Conservation (phyloP, 768 basidiomycete genomes). For the Tylopilus plumbeoviolaceoides region DNA sequence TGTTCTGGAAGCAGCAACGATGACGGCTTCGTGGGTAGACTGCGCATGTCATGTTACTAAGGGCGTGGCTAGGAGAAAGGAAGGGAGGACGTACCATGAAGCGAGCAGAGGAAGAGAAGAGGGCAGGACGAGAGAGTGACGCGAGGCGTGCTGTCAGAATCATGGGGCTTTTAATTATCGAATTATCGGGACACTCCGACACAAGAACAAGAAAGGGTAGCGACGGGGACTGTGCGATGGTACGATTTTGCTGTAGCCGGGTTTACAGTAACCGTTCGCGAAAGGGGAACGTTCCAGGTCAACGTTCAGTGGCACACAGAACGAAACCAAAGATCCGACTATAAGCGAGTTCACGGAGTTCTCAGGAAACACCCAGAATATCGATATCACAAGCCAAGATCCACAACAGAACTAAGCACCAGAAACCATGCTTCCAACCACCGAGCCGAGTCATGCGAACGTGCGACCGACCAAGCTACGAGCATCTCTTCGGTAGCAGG, state of each 20-base stretch:
- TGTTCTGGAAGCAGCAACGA: conserved; percentile 90
- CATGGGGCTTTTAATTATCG: conserved; percentile 31
- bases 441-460: conserved; percentile 13
- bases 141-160: conserved; percentile 39
- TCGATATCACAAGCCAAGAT: conserved; percentile 34
- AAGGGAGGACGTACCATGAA: conserved; percentile 44
- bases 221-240: not conserved
- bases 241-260: not conserved
- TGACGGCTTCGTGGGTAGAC: conserved; percentile 77
- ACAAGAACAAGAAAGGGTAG: not conserved
- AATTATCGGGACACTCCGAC: conserved; percentile 21
- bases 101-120: conserved; percentile 35
- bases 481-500: conserved; percentile 66
- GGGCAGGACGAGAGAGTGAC: conserved; percentile 37
- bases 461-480: conserved; percentile 32
- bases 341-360: conserved; percentile 1
- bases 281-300: not conserved
- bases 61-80: not conserved
- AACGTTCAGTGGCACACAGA: not conserved
- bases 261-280: not conserved
- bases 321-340: conserved; percentile 6
- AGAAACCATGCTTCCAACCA: conserved; percentile 81
- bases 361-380: not conserved
- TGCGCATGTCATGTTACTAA: conserved; percentile 12
- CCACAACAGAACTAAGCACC: conserved; percentile 62